Evolutionary conservation across 2,329 filamentous ascomycete species (phyloP).

Genomic region (Calonectria pauciramosa): DNA sequence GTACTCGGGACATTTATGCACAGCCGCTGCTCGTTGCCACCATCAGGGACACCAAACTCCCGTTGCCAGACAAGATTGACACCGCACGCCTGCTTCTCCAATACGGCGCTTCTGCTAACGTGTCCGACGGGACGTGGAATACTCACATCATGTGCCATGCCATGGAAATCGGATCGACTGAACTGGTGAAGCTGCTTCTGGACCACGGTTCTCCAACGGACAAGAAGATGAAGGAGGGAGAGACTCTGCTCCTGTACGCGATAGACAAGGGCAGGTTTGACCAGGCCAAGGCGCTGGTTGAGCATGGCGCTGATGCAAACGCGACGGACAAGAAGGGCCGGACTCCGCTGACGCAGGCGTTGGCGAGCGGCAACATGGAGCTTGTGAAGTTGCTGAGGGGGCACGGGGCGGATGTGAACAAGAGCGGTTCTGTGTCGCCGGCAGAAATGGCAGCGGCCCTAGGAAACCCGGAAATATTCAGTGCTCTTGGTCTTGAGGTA

Average conservation of each 20-base stretch:
- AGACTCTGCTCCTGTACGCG: slow-evolving; percentile 50
- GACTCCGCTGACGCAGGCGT: slow-evolving; percentile 51
- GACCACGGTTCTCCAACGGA: slow-evolving; percentile 45
- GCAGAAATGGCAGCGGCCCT: slow-evolving; percentile 43
- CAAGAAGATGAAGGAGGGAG: slow-evolving; percentile 45
- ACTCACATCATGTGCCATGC: slow-evolving; percentile 42
- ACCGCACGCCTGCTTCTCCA: slow-evolving; percentile 49
- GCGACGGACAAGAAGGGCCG: slow-evolving; percentile 46
- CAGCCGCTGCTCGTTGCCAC: slow-evolving; percentile 50
- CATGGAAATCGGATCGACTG: slow-evolving; percentile 42
- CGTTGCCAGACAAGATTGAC: slow-evolving; percentile 43
- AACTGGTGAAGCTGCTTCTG: slow-evolving; percentile 47
- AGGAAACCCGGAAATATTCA: slow-evolving; percentile 43
- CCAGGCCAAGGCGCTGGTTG: slow-evolving; percentile 44
- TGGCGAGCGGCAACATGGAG: slow-evolving; percentile 44
- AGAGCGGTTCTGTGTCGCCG: slow-evolving; percentile 34
- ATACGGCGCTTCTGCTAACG: slow-evolving; percentile 50
- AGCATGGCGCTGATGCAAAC: slow-evolving; percentile 52
- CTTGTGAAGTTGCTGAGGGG: slow-evolving; percentile 47
- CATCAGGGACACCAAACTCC: slow-evolving; percentile 44
- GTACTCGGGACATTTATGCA: slow-evolving; percentile 48
- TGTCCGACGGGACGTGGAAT: slow-evolving; percentile 40
- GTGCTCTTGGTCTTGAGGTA: slow-evolving; percentile 38
- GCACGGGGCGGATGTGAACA: slow-evolving; percentile 45
- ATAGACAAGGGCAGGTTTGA: slow-evolving; percentile 43